phyloP scores from a whole-genome alignment of 108 stramenopile species.

The Nitzschia sp. region DNA sequence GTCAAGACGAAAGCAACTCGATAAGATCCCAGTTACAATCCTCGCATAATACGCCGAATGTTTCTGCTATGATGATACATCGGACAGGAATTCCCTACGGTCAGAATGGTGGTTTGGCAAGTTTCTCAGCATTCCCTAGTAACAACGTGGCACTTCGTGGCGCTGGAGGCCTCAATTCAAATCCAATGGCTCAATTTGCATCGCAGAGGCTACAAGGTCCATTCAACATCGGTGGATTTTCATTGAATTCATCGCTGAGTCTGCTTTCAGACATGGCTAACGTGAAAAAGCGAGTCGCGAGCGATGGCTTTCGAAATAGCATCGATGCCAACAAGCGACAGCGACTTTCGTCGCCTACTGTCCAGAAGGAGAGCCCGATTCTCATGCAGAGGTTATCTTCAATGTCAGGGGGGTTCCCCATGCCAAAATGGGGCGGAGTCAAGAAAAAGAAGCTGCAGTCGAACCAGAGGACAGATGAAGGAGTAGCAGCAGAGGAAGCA shows the following conservation, averaged over 20 bases:
- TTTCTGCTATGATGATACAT: no score
- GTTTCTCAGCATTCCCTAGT: no score
- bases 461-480: background rate
- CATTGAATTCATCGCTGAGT: background rate
- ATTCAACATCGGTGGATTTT: no score
- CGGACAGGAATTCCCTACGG: no score
- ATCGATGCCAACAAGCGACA: background rate
- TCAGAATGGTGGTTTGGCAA: no score
- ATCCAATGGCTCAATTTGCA: background rate
- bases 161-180: no score
- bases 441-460: background rate
- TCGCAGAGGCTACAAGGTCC: background rate
- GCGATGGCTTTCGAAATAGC: background rate
- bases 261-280: background rate
- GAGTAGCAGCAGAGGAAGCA: background rate
- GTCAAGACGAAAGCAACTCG: no score
- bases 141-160: no score
- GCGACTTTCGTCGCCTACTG: background rate
- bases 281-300: background rate
- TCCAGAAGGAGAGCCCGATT: background rate
- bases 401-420: slow-evolving; percentile 9
- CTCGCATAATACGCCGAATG: no score
- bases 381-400: background rate
- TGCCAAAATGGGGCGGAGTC: slow-evolving; percentile 4
- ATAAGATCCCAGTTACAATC: no score